These are phyloP conservation scores for Iberis amara DNA, from an alignment of 441 rosid genomes.

Conservation along the genomic window DNA sequence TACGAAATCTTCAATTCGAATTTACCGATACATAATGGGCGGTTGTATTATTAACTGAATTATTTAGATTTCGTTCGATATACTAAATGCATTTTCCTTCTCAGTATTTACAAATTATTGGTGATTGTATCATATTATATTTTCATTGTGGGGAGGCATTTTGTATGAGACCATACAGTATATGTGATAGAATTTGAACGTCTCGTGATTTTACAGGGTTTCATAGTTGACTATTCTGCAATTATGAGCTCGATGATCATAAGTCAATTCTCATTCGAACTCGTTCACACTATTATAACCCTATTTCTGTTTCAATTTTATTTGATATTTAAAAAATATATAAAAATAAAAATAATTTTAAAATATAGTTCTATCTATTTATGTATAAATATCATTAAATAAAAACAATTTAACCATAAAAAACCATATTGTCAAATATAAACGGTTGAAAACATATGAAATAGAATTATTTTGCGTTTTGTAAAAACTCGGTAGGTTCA, in stretches of 20 bases:
- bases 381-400: no score
- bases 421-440: no score
- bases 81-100: neutral
- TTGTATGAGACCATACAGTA: constrained; percentile 24
- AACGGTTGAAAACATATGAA: no score
- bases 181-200: constrained; percentile 26
- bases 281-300: constrained; percentile 34
- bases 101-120: constrained; percentile 23
- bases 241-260: constrained; percentile 24
- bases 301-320: no score
- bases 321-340: no score
- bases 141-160: constrained; percentile 22
- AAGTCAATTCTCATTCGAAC: constrained; percentile 31
- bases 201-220: constrained; percentile 25
- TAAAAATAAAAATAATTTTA: no score
- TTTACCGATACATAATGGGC: constrained; percentile 23
- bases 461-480: no score
- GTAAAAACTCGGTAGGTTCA: no score
- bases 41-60: constrained; percentile 17
- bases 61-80: neutral
- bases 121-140: constrained; percentile 16
- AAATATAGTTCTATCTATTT: no score
- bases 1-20: constrained; percentile 26
- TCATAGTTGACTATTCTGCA: constrained; percentile 29
- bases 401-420: no score